Conservation (phyloP, 2,329 filamentous ascomycete species). For the Fusarium veterinarium region DNA sequence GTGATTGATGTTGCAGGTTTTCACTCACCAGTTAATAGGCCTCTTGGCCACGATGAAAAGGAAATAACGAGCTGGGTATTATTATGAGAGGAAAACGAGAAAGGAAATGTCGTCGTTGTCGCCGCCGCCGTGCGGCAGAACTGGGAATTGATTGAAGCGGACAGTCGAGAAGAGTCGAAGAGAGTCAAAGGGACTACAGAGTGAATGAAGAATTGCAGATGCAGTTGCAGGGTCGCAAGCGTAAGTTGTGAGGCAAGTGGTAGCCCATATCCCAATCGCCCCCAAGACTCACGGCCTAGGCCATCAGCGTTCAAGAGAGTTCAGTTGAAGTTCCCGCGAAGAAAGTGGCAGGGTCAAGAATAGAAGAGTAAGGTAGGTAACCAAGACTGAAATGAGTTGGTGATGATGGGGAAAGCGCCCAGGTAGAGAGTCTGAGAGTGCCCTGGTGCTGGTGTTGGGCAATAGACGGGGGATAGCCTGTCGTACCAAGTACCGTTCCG, state of each 20-base stretch:
- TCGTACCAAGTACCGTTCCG: constrained; percentile 28
- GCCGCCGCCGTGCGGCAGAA: constrained; percentile 35
- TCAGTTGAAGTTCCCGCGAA: constrained; percentile 14
- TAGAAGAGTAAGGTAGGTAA: constrained; percentile 17
- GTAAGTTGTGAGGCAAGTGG: constrained; percentile 49
- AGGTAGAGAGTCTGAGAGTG: constrained; percentile 2
- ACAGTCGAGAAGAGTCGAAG: constrained; percentile 36
- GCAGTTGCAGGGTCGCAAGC: constrained; percentile 46
- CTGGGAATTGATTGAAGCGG: constrained; percentile 18
- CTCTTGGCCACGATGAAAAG: constrained; percentile 26
- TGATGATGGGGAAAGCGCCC: constrained; percentile 33
- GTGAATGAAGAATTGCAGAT: constrained; percentile 35
- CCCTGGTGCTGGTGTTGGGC: background rate
- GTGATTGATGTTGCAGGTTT: constrained; percentile 1
- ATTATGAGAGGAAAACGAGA: background rate
- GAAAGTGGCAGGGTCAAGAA: constrained; percentile 24
- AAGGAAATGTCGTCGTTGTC: constrained; percentile 8
- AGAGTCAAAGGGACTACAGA: constrained; percentile 38
- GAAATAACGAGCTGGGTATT: constrained; percentile 16
- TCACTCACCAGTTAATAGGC: constrained; percentile 38
- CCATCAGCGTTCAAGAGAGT: constrained; percentile 47
- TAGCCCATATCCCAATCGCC: constrained; percentile 56
- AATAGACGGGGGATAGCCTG: constrained; percentile 2
- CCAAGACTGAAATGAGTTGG: constrained; percentile 36
- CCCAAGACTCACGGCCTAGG: constrained; percentile 48